These are phyloP conservation scores for Mucor mucedo DNA, from an alignment of 371 early-diverging fungal species.

Conservation along the genomic window DNA sequence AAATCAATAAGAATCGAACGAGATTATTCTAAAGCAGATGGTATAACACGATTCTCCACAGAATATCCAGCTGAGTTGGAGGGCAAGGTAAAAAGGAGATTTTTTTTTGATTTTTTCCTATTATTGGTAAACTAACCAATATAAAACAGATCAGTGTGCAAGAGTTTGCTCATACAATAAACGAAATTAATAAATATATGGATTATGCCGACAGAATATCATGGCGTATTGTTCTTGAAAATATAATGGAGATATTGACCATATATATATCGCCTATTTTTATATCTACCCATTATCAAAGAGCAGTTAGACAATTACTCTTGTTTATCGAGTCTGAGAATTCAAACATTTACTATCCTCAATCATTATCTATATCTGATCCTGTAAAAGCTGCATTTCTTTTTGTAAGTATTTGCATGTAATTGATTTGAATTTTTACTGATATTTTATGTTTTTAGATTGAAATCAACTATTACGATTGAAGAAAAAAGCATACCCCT, in stretches of 20 bases:
- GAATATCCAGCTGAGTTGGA: constrained; percentile 42
- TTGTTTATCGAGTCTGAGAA: constrained; percentile 53
- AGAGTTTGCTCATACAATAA: constrained; percentile 44
- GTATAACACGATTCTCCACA: constrained; percentile 51
- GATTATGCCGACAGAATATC: constrained; percentile 50
- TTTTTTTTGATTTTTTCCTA: not conserved
- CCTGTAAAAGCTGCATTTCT: constrained; percentile 55
- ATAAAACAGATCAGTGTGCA: constrained; percentile 35
- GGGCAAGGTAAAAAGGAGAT: constrained; percentile 40
- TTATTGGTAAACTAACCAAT: not conserved
- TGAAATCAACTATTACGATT: constrained; percentile 35
- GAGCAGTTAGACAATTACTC: constrained; percentile 36
- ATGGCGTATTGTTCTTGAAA: constrained; percentile 44
- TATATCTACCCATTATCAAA: constrained; percentile 52
- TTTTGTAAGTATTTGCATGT: constrained; percentile 42
- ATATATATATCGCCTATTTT: constrained; percentile 54
- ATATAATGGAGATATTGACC: constrained; percentile 51
- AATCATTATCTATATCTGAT: constrained; percentile 43
- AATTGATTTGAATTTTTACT: not conserved
- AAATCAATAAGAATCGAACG: constrained; percentile 49
- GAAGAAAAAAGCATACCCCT: not conserved
- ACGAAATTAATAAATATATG: constrained; percentile 45
- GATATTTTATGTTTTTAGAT: constrained; percentile 21
- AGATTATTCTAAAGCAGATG: constrained; percentile 55
- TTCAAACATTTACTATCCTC: constrained; percentile 37